Conservation (phyloP, 192 early-diverging fungal species). For the Pecoramyces ruminantium region DNA sequence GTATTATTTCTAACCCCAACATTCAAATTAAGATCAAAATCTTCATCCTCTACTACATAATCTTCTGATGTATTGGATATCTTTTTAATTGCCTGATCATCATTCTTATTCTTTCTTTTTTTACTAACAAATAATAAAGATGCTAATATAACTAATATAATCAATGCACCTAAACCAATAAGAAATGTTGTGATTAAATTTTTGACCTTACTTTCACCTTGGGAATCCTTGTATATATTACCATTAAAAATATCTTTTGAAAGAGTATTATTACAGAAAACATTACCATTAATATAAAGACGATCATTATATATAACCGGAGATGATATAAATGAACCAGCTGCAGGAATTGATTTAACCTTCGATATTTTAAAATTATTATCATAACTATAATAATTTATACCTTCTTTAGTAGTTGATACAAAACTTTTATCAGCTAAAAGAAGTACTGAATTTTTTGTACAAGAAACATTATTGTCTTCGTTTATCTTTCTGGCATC, state of each 20-base stretch:
- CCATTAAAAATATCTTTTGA: background rate
- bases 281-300: background rate
- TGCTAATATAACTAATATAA: background rate
- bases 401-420: background rate
- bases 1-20: background rate
- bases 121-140: background rate
- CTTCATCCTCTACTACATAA: background rate
- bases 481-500: background rate
- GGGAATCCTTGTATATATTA: background rate
- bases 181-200: no score
- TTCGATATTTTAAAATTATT: background rate
- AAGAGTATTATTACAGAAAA: background rate
- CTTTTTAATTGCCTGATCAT: background rate
- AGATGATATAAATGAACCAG: background rate
- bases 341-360: background rate
- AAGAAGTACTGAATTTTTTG: background rate
- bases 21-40: background rate
- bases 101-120: background rate
- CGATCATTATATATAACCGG: background rate
- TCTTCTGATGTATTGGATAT: background rate
- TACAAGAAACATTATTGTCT: background rate
- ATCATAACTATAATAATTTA: background rate
- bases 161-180: background rate
- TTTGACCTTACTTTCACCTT: no score
- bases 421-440: background rate